Percentiles rank a stretch among this genome's conserved stretches.
Evolutionary conservation across 2,329 filamentous ascomycete species (phyloP).

Genomic region (Penicillium oxalicum): DNA sequence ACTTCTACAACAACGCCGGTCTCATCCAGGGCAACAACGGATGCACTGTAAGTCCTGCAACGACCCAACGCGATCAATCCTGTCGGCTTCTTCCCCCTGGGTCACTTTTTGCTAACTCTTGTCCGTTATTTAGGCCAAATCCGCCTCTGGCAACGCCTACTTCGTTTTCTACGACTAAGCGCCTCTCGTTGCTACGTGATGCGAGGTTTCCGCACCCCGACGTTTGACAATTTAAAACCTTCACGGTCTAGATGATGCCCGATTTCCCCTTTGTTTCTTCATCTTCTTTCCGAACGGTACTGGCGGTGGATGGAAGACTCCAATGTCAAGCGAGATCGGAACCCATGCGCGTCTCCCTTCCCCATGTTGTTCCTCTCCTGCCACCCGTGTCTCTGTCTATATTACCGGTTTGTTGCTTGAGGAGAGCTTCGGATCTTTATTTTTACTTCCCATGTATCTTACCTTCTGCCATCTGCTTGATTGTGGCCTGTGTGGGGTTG

Average conservation of each 20-base stretch:
- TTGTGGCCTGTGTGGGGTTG: conserved; percentile 22
- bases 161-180: conserved; percentile 40
- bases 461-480: conserved; percentile 22
- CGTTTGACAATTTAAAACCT: conserved; percentile 9
- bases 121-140: conserved; percentile 38
- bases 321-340: not conserved
- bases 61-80: too few species aligned
- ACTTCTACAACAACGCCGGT: conserved; percentile 51
- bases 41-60: conserved; percentile 67
- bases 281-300: conserved; percentile 4
- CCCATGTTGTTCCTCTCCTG: conserved; percentile 7
- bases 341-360: not conserved
- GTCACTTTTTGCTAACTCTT: conserved; percentile 6
- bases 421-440: conserved; percentile 25
- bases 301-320: not conserved
- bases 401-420: conserved; percentile 26
- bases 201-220: not conserved
- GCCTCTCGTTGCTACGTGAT: conserved; percentile 2
- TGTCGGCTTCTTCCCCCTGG: too few species aligned
- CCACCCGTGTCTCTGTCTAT: conserved; percentile 19
- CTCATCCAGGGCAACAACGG: conserved; percentile 48
- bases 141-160: conserved; percentile 46
- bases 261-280: not conserved
- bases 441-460: conserved; percentile 27
- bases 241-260: conserved; percentile 10